Percentiles rank a stretch among this genome's conserved stretches.
phyloP scores from a whole-genome alignment of 805 yeast genomes.

The Pichia eremophila region DNA sequence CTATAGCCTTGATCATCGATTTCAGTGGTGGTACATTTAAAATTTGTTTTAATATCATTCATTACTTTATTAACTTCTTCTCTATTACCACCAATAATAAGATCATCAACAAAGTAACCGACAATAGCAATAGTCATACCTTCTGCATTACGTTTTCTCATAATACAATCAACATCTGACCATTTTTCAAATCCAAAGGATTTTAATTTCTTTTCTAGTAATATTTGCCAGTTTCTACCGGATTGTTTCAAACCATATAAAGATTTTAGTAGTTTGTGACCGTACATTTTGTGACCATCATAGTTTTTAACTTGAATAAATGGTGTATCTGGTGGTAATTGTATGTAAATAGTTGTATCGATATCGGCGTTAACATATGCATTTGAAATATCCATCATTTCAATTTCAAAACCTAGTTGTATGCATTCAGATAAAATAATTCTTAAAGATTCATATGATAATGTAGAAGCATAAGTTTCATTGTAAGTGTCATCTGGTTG shows the following conservation, averaged over 20 bases:
- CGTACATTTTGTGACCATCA: background rate
- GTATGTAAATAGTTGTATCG: no score
- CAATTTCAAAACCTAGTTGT: no score
- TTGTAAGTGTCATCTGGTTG: no score
- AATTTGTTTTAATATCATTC: background rate
- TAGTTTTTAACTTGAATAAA: background rate
- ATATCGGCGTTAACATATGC: no score
- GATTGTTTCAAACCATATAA: background rate
- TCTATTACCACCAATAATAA: background rate
- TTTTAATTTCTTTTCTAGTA: background rate
- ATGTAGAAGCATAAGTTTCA: no score
- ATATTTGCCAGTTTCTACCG: background rate
- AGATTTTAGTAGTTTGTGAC: background rate
- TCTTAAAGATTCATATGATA: no score
- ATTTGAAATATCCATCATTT: no score
- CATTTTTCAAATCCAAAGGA: background rate
- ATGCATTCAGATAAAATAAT: no score
- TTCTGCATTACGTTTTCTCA: background rate
- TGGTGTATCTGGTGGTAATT: no score
- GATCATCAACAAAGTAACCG: background rate
- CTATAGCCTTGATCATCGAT: background rate
- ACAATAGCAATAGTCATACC: background rate
- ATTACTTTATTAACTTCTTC: background rate
- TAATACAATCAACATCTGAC: background rate
- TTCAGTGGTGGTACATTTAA: background rate